A percentile compares a stretch with the other conserved stretches of the same genome.
Evolutionary conservation across 1,284 basidiomycete species (phyloP).

Genomic region (Flammula alnicola): DNA sequence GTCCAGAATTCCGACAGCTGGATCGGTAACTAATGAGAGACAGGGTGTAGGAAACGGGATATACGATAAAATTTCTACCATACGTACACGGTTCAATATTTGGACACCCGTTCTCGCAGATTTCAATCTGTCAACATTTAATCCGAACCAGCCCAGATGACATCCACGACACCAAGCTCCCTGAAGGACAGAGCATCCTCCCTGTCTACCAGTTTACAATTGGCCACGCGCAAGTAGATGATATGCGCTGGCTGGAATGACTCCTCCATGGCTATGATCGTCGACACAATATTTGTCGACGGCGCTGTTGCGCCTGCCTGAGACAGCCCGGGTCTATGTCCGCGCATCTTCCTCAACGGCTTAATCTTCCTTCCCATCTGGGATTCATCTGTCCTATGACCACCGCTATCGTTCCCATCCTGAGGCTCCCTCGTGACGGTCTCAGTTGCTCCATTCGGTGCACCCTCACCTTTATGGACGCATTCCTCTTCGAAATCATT

Average conservation of each 20-base stretch:
- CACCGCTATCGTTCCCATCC: slow-evolving; percentile 19
- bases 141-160: slow-evolving; percentile 34
- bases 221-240: slow-evolving; percentile 43
- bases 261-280: slow-evolving; percentile 30
- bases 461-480: slow-evolving; percentile 8
- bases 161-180: slow-evolving; percentile 36
- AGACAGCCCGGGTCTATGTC: slow-evolving; percentile 23
- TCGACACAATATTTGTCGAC: slow-evolving; percentile 33
- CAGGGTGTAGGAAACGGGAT: neutral
- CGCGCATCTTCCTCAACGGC: slow-evolving; percentile 38
- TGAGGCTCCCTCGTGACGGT: slow-evolving; percentile 21
- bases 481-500: slow-evolving; percentile 15
- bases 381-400: slow-evolving; percentile 17
- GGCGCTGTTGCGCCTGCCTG: slow-evolving; percentile 5
- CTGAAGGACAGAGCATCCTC: slow-evolving; percentile 42
- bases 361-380: slow-evolving; percentile 33
- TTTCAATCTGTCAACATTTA: slow-evolving; percentile 15
- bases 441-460: slow-evolving; percentile 25
- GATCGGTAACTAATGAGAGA: neutral
- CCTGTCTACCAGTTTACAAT: slow-evolving; percentile 37
- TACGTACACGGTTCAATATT: neutral
- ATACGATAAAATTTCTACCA: slow-evolving; percentile 5
- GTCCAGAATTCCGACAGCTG: neutral
- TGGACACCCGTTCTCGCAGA: slow-evolving; percentile 8
- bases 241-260: slow-evolving; percentile 39